phyloP scores from a whole-genome alignment of 148 eudicot species.

The Polygonum maritimum region DNA sequence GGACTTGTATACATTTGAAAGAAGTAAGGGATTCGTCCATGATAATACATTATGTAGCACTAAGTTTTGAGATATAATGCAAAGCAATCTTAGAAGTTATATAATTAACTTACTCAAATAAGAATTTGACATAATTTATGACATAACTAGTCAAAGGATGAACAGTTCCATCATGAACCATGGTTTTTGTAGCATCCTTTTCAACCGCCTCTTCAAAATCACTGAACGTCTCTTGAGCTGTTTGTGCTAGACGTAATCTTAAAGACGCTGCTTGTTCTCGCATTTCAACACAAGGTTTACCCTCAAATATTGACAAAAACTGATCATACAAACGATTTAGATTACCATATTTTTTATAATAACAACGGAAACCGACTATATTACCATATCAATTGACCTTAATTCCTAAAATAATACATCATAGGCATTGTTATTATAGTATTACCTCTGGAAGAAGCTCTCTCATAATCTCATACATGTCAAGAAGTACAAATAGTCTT shows the following conservation, averaged over 20 bases:
- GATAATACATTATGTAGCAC: too few relatives aligned
- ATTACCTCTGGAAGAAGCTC: conserved; percentile 89
- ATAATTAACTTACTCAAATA: conserved; percentile 71
- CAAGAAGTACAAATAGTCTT: conserved; percentile 86
- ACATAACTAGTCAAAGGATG: conserved; percentile 98
- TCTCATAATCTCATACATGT: conserved; percentile 97
- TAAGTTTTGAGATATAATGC: too few relatives aligned
- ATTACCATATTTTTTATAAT: too few relatives aligned
- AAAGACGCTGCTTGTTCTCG: conserved; percentile 53
- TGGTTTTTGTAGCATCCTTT: conserved; percentile 92
- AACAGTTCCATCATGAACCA: conserved; percentile 95
- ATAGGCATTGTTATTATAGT: neutral
- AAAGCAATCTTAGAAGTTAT: neutral
- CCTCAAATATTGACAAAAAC: conserved; percentile 59
- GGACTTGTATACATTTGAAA: too few relatives aligned
- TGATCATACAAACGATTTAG: conserved; percentile 12
- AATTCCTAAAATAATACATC: neutral
- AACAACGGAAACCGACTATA: neutral
- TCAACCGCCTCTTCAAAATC: conserved; percentile 51
- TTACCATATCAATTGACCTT: neutral
- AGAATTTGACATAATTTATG: conserved; percentile 89
- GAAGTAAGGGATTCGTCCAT: too few relatives aligned
- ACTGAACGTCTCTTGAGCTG: conserved; percentile 50
- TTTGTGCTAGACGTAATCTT: conserved; percentile 78
- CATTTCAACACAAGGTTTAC: conserved; percentile 67